Conservation (phyloP, 73 alveolate genomes). For the Symbiodinium natans region DNA sequence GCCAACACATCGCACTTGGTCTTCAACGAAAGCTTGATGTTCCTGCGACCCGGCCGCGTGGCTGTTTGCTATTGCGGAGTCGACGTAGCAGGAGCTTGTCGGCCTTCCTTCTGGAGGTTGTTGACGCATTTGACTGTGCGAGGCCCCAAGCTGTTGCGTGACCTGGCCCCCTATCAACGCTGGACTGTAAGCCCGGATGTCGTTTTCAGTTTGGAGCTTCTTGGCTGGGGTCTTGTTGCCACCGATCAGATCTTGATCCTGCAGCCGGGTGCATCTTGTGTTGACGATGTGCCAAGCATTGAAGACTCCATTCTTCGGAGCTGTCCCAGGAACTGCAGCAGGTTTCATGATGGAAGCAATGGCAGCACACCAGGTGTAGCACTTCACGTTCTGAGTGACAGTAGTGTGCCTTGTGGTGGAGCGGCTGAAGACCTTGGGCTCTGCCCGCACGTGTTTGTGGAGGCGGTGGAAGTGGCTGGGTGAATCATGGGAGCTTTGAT, state of each 20-base stretch:
- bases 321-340: constrained; percentile 37
- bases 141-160: neutral
- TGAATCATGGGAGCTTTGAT: too few species aligned
- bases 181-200: constrained; percentile 47
- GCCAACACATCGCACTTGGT: neutral
- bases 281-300: neutral
- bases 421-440: constrained; percentile 31
- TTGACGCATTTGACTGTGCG: constrained; percentile 67
- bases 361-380: neutral
- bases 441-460: constrained; percentile 26
- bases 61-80: constrained; percentile 64
- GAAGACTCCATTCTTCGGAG: constrained; percentile 9
- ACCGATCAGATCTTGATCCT: constrained; percentile 23
- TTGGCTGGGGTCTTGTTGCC: constrained; percentile 50
- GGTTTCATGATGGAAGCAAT: neutral
- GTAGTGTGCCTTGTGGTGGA: constrained; percentile 53
- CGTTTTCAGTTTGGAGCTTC: neutral
- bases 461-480: neutral
- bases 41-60: constrained; percentile 34
- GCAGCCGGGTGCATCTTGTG: neutral
- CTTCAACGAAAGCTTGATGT: neutral
- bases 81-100: neutral
- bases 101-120: neutral
- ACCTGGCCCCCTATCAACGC: neutral
- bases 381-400: neutral